Base-by-base conservation (phyloP, 257 asterid species). In the Gentiana macrophylla region DNA sequence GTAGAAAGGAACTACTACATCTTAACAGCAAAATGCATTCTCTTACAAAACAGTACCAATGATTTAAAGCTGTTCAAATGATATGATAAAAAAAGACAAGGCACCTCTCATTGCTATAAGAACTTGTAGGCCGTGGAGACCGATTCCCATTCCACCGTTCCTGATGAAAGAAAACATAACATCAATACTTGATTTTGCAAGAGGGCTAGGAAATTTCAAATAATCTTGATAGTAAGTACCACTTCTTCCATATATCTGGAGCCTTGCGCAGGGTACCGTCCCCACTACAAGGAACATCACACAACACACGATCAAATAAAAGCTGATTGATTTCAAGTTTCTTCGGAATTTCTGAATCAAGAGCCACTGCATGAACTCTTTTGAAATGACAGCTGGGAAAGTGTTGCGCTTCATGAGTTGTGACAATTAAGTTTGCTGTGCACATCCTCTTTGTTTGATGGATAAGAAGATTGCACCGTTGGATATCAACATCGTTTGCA, bases 211-310 rank as follows among this genome's bases (percentile, higher is more conserved):
- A 51, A 24, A 5, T 10, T 4, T 41, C 8, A 50, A 65, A 37
- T 60, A 67, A 45, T 53, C 41, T 59, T 8, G 24, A 37, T 41
- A 50, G 45, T 47, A 66, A 38, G 55, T 75, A 90, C 99, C 99
- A 92, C 63, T 86, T 92, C 79, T 89, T 81, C 99, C 99, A 92
- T 58, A 92, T 88, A 70, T 92, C 99, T 50, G 99, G 99, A 65
- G 99, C 97, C 80, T 92, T 92, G 10, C 99, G 94, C 57, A 92
- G 72, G 69, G 99, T 92, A 49, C 99, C 99, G 73, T 92, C 99
- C 59, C 99, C 99, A 67, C 99, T 92, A 72, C 99, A 92, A 60
- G 99, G 99, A 67, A 92, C 97, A 67, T 92, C 99, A 74, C 99
- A 92, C 67, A 92, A 76, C 70, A 92, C 97, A 60, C 99, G 97